Evolutionary conservation across 768 basidiomycete species (phyloP).

Genomic region (Trametopsis cervina): DNA sequence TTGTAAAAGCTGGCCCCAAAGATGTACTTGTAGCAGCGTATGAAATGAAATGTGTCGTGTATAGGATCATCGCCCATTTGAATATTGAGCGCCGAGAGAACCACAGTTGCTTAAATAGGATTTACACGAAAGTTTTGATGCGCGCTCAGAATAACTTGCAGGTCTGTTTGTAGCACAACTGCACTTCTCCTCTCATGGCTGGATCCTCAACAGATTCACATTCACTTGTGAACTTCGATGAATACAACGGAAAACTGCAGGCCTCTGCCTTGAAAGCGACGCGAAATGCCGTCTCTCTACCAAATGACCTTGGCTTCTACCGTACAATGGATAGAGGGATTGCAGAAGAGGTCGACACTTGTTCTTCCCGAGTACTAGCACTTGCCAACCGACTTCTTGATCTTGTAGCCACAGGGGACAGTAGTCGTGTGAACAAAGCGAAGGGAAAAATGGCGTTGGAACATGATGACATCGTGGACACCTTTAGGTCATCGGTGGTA

Average conservation of each 20-base stretch:
- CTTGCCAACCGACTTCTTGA: conserved; percentile 59
- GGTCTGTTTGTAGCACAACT: too few species aligned
- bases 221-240: conserved; percentile 31
- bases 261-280: conserved; percentile 56
- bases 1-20: too few species aligned
- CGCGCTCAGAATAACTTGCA: too few species aligned
- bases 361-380: conserved; percentile 58
- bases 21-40: too few species aligned
- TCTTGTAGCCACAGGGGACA: conserved; percentile 43
- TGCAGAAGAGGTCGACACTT: conserved; percentile 61
- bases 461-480: conserved; percentile 69
- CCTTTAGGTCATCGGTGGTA: conserved; percentile 71
- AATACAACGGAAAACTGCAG: conserved; percentile 54
- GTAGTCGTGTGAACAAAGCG: conserved; percentile 31
- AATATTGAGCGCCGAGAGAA: too few species aligned
- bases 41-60: too few species aligned
- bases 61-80: too few species aligned
- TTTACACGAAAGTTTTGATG: too few species aligned
- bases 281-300: conserved; percentile 51
- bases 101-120: too few species aligned
- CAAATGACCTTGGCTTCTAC: conserved; percentile 81
- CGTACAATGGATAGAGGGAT: conserved; percentile 74
- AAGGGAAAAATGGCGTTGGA: conserved; percentile 22
- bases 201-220: neutral
- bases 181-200: neutral